These are phyloP conservation scores for Lanmaoa pseudosensibilis DNA, from an alignment of 768 basidiomycete genomes.

Conservation along the genomic window DNA sequence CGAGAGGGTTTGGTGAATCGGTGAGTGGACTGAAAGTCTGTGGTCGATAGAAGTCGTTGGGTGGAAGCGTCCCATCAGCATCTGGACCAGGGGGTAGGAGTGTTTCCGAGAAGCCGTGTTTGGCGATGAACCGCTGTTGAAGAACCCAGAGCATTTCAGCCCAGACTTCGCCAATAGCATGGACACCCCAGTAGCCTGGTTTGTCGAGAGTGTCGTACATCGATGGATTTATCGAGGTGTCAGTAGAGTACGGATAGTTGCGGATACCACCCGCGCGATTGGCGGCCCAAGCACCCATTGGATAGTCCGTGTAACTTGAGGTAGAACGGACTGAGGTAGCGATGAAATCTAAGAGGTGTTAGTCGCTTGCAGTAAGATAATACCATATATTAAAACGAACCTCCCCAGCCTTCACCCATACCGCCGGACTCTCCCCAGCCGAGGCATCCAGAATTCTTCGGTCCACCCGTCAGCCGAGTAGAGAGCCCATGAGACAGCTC, in stretches of 20 bases:
- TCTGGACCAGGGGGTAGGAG: constrained; percentile 79
- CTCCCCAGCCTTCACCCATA: constrained; percentile 98
- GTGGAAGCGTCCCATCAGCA: constrained; percentile 61
- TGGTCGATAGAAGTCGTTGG: constrained; percentile 68
- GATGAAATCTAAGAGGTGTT: constrained; percentile 57
- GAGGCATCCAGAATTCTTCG: constrained; percentile 87
- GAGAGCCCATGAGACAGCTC: constrained; percentile 87
- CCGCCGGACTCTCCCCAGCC: constrained; percentile 96
- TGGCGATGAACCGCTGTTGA: constrained; percentile 68
- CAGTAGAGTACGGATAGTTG: constrained; percentile 85
- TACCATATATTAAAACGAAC: constrained; percentile 30
- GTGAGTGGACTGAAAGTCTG: constrained; percentile 32
- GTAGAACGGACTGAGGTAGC: constrained; percentile 86
- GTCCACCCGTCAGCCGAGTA: constrained; percentile 93
- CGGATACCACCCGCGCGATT: constrained; percentile 76
- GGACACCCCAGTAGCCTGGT: constrained; percentile 91
- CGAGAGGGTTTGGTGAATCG: constrained; percentile 43
- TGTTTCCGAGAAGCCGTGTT: constrained; percentile 76
- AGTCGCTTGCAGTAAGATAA: background rate
- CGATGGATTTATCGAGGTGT: constrained; percentile 78
- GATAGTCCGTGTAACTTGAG: constrained; percentile 67
- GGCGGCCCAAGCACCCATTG: constrained; percentile 96
- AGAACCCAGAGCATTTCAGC: constrained; percentile 87
- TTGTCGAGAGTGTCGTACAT: constrained; percentile 94
- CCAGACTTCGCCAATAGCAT: constrained; percentile 94